These are phyloP conservation scores for Metschnikowia aberdeeniae DNA, from an alignment of 805 yeast genomes.

Conservation along the genomic window DNA sequence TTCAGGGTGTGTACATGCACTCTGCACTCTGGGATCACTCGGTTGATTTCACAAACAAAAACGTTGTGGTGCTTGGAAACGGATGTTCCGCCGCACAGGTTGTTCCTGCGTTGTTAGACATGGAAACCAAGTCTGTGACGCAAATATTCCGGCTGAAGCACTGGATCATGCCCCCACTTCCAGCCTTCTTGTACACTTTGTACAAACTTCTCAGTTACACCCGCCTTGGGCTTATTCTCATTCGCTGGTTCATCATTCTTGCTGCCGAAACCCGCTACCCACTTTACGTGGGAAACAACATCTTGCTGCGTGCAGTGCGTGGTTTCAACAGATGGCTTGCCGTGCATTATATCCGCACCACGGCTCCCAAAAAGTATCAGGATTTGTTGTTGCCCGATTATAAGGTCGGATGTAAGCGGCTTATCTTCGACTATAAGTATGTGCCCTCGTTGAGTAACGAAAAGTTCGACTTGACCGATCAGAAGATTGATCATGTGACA, in stretches of 20 bases:
- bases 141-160: slow-evolving; percentile 36
- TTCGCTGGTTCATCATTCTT: slow-evolving; percentile 25
- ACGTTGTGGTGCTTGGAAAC: slow-evolving; percentile 38
- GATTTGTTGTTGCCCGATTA: slow-evolving; percentile 32
- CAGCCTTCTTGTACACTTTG: slow-evolving; percentile 17
- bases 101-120: slow-evolving; percentile 33
- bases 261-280: slow-evolving; percentile 36
- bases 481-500: slow-evolving; percentile 23
- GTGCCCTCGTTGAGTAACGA: slow-evolving; percentile 31
- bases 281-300: slow-evolving; percentile 28
- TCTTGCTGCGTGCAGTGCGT: slow-evolving; percentile 25
- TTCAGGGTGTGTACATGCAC: slow-evolving; percentile 38
- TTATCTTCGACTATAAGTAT: slow-evolving; percentile 36
- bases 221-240: slow-evolving; percentile 25
- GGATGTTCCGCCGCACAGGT: slow-evolving; percentile 43
- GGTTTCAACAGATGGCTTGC: slow-evolving; percentile 20
- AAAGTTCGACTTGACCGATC: slow-evolving; percentile 23
- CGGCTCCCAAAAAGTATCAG: slow-evolving; percentile 32
- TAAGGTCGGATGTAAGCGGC: slow-evolving; percentile 41
- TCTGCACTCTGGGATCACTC: slow-evolving; percentile 37
- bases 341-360: slow-evolving; percentile 23
- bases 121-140: slow-evolving; percentile 23
- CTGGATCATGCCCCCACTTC: slow-evolving; percentile 38
- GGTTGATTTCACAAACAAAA: slow-evolving; percentile 30
- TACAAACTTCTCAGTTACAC: slow-evolving; percentile 24